These are phyloP conservation scores for Hemileia vastatrix DNA, from an alignment of 1,284 basidiomycete genomes.

Conservation along the genomic window DNA sequence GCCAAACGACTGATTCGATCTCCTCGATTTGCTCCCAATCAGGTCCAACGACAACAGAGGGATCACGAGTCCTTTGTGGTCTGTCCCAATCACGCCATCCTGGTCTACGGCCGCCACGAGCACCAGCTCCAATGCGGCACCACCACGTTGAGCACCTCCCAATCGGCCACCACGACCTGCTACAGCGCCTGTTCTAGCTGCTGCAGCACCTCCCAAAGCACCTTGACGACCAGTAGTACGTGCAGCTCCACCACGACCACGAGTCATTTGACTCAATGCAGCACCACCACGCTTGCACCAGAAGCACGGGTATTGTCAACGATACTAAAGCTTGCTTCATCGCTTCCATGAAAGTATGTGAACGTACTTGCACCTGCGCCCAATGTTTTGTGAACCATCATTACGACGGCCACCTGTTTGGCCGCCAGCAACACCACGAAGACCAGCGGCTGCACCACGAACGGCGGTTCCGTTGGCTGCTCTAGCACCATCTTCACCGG, in stretches of 20 bases:
- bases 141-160: slow-evolving; percentile 39
- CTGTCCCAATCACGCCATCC: slow-evolving; percentile 94
- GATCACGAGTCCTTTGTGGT: slow-evolving; percentile 86
- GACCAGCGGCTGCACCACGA: no score
- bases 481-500: no score
- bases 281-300: no score
- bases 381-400: slow-evolving; percentile 51
- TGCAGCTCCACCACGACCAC: no score
- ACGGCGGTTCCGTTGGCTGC: no score
- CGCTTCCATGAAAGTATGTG: slow-evolving; percentile 94
- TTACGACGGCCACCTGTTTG: slow-evolving; percentile 46
- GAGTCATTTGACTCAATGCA: no score
- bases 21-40: slow-evolving; percentile 93
- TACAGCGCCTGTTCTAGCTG: slow-evolving; percentile 24
- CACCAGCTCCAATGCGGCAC: slow-evolving; percentile 1
- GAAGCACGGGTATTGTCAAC: slow-evolving; percentile 95
- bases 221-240: no score
- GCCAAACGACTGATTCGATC: slow-evolving; percentile 82
- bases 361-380: no score
- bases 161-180: slow-evolving; percentile 20
- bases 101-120: no score
- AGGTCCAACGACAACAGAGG: slow-evolving; percentile 81
- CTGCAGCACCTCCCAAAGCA: no score
- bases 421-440: no score
- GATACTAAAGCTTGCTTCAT: slow-evolving; percentile 92